Base-by-base conservation (phyloP, 2,329 filamentous ascomycete species). In the Ceratocystis diversiconidia region DNA sequence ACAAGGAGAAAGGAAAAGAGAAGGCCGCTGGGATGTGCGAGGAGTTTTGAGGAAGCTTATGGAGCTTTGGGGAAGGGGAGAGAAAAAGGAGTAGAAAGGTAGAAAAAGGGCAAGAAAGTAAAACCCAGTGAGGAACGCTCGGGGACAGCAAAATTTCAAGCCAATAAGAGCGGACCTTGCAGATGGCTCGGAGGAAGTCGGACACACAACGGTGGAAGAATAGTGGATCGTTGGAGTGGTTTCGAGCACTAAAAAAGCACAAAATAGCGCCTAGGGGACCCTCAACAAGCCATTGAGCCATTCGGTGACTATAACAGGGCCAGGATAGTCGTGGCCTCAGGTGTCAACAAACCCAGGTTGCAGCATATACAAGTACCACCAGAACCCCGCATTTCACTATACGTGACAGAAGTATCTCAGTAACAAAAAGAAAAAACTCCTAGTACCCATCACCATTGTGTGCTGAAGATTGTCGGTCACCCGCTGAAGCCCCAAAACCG, bases 11-110 rank as follows among this genome's bases (percentile, higher is more conserved):
- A 65, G 66, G 63, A 67, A 67, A 67, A 65, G 62, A 64, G 59
- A 61, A 67, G 66, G 66, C 66, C 66, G 66, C 66, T 67, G 66
- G 66, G 66, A 67, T 67, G 63, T 67, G 66, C 66, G 66, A 67
- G 36, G 66, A 67, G 66, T 65, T 67, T 67, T 67, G 66, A 67
- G 63, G 63, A 63, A 67, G 66, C 66, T 67, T 65, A 67, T 67
- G 60, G 66, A 67, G 66, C 66, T 67, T 67, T 67, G 66, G 66
- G 63, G 66, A 67, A 67, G 63, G 66, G 66, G 66, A 67, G 62
- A 67, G 62, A 63, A 67, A 67, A 67, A 67, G 66, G 66, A 67
- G 66, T 67, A 63, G 66, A 67, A 65, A 63, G 59, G 61, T 63
- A 65, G 66, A 63, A 67, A 64, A 67, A 63, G 61, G 63, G 52